Conservation (phyloP, 805 yeast species). For the Metschnikowia matae region DNA sequence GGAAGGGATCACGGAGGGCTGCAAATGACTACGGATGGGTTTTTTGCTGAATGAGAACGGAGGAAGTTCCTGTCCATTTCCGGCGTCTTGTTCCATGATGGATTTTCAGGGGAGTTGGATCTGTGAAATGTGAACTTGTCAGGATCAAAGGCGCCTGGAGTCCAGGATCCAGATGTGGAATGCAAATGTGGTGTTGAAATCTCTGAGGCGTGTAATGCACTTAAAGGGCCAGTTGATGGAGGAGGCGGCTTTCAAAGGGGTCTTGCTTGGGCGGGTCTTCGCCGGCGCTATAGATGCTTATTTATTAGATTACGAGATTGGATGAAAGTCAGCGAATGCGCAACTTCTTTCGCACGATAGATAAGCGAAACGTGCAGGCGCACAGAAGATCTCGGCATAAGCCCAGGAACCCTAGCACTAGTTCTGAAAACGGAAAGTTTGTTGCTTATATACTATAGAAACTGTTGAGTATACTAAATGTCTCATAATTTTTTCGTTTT, state of each 20-base stretch:
- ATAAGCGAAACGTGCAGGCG: constrained; percentile 2
- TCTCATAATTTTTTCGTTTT: no score
- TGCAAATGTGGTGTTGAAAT: no score
- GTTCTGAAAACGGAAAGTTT: not conserved
- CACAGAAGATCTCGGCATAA: not conserved
- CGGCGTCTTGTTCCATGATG: constrained; percentile 1
- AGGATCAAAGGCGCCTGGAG: no score
- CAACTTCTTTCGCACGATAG: constrained; percentile 1
- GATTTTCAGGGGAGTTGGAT: not conserved
- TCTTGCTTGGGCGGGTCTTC: not conserved
- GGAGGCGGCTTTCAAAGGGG: no score
- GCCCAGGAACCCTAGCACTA: not conserved
- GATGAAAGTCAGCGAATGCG: constrained; percentile 3
- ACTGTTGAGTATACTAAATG: not conserved
- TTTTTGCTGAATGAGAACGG: constrained; percentile 18
- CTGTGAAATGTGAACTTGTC: not conserved
- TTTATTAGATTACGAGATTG: constrained; percentile 2
- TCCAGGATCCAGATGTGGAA: no score
- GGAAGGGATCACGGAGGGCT: constrained; percentile 12
- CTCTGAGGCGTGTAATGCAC: not conserved
- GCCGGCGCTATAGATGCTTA: not conserved
- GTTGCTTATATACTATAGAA: not conserved
- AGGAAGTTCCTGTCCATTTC: constrained; percentile 14
- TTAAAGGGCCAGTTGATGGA: no score
- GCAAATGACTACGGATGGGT: constrained; percentile 13